Percentiles rank a stretch among this genome's conserved stretches.
Evolutionary conservation across 306 rosid species (phyloP).

Genomic region (Sindora glabra): DNA sequence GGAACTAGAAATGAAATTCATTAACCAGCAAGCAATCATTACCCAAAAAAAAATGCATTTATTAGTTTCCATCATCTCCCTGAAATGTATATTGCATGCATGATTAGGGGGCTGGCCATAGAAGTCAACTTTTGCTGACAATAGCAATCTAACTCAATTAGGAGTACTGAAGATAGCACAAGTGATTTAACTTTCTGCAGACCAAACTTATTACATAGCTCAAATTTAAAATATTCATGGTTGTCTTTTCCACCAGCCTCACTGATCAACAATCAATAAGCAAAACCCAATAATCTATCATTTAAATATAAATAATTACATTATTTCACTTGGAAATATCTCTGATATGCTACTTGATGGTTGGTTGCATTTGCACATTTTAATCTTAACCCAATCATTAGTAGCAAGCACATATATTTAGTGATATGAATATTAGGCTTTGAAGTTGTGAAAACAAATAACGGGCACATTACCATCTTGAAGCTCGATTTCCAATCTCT

Average conservation of each 20-base stretch:
- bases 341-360: neutral
- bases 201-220: conserved; percentile 1
- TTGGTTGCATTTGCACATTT: neutral
- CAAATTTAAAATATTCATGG: neutral
- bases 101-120: neutral
- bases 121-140: neutral
- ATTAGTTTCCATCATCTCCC: neutral
- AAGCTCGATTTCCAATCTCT: conserved; percentile 33
- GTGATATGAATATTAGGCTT: too few relatives aligned
- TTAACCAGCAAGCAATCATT: neutral
- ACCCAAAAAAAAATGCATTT: neutral
- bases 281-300: neutral
- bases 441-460: conserved; percentile 4
- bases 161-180: neutral
- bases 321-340: neutral
- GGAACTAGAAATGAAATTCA: neutral
- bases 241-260: neutral
- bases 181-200: neutral
- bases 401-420: neutral
- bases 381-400: neutral
- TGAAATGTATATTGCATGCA: neutral
- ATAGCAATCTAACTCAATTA: neutral
- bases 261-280: conserved; percentile 3
- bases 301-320: too few relatives aligned
- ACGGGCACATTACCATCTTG: conserved; percentile 35